Evolutionary conservation across 352 stramenopile species (phyloP).

Genomic region (Phytophthora hybrid): DNA sequence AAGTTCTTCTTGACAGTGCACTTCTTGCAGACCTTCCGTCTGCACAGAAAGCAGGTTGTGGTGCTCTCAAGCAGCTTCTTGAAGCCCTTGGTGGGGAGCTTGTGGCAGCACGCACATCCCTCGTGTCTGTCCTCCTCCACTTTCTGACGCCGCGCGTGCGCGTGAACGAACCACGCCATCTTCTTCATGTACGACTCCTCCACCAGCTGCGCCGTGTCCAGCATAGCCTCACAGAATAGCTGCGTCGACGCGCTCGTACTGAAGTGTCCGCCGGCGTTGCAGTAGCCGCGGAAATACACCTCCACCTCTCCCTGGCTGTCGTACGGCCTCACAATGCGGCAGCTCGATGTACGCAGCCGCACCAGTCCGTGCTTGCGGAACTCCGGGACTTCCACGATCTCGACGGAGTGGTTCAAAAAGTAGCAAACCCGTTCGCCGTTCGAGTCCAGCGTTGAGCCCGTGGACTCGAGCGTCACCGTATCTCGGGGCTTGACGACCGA

Average conservation of each 20-base stretch:
- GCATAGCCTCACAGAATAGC: constrained; percentile 49
- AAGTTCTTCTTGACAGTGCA: constrained; percentile 63
- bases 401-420: constrained; percentile 50
- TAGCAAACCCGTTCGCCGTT: constrained; percentile 48
- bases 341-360: constrained; percentile 50
- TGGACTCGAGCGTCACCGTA: constrained; percentile 40
- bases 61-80: constrained; percentile 47
- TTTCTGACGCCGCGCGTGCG: constrained; percentile 31
- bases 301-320: constrained; percentile 47
- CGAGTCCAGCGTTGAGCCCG: constrained; percentile 48
- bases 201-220: constrained; percentile 50
- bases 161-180: constrained; percentile 64
- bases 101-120: constrained; percentile 47
- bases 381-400: constrained; percentile 51
- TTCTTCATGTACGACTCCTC: constrained; percentile 76
- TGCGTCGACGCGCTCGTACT: constrained; percentile 26
- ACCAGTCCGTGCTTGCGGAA: constrained; percentile 43
- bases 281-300: constrained; percentile 59
- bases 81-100: constrained; percentile 44
- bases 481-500: constrained; percentile 33
- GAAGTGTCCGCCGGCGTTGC: constrained; percentile 43
- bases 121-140: constrained; percentile 25
- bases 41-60: constrained; percentile 49
- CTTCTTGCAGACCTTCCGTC: constrained; percentile 52
- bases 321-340: constrained; percentile 50